Evolutionary conservation across 2,329 filamentous ascomycete species (phyloP).

Genomic region (Alternaria sp.): DNA sequence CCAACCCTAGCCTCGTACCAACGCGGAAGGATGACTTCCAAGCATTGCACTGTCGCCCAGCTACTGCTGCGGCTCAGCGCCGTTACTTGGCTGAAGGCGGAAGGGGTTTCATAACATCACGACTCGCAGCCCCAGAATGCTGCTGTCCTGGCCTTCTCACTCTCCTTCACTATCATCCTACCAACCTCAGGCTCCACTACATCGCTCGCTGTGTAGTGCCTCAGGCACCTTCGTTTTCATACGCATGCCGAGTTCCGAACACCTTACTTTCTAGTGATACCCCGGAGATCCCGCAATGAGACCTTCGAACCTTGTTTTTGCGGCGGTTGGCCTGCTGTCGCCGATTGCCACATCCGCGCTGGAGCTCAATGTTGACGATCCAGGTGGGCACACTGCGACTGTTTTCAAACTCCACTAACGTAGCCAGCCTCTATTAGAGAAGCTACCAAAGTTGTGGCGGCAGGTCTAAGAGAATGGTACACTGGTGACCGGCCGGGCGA

Average conservation of each 20-base stretch:
- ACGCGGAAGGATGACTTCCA: constrained; percentile 18
- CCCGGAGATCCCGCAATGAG: constrained; percentile 28
- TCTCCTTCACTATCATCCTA: constrained; percentile 5
- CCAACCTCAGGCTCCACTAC: constrained; percentile 6
- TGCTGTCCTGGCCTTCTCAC: constrained; percentile 2
- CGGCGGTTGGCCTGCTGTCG: constrained; percentile 25
- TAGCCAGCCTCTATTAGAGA: constrained; percentile 66
- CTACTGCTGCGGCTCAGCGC: constrained; percentile 26
- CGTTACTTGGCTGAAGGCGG: constrained; percentile 24
- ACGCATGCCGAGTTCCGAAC: constrained; percentile 11
- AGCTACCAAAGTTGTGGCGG: constrained; percentile 68
- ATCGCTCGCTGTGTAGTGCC: constrained; percentile 22
- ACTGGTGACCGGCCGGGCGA: constrained; percentile 66
- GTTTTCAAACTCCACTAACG: constrained; percentile 14
- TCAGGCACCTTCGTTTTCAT: constrained; percentile 14
- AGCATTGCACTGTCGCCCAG: constrained; percentile 31
- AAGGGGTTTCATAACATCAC: constrained; percentile 30
- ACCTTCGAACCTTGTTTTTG: constrained; percentile 23
- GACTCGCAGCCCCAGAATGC: constrained; percentile 11
- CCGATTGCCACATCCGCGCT: constrained; percentile 26
- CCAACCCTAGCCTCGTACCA: constrained; percentile 11
- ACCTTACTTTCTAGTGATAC: constrained; percentile 12
- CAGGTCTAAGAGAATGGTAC: constrained; percentile 70
- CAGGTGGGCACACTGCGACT: constrained; percentile 21
- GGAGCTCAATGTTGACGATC: constrained; percentile 27